Evolutionary conservation across 2,329 filamentous ascomycete genomes (phyloP), one percentile per base, ranked within the genome.

Genomic region (Curvularia hawaiiensis): DNA sequence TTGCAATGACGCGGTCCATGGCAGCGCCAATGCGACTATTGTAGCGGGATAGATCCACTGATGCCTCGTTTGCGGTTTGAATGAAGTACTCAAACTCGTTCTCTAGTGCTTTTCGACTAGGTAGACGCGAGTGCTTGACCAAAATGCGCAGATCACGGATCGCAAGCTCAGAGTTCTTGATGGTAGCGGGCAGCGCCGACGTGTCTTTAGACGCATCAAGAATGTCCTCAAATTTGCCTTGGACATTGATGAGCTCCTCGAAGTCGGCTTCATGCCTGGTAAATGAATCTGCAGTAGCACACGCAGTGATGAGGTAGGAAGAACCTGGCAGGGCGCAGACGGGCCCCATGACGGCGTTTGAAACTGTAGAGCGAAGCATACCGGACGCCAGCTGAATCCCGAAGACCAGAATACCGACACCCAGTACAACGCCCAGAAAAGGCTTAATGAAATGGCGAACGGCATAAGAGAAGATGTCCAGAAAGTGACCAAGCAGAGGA

Each of bases 61-160:
- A 85, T 1, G 88, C 87, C 46, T 83, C 81, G 3, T 85, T 80
- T 2, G 89, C 87, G 0, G 85, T 86, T 10, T 89, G 85, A 63
- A 95, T 85, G 75, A 93, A 96, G 49, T 85, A 85, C 60, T 90
- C 85, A 55, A 96, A 90, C 71, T 94, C 90, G 22, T 88, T 82
- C 4, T 90, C 85, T 12, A 96, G 83, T 74, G 92, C 88, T 35
- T 89, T 84, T 30, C 85, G 85, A 12, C 85, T 85, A 26, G 86
- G 85, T 0, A 95, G 79, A 22, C 85, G 82, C 64, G 88, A 91
- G 75, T 88, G 87, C 39, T 85, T 83, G 33, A 96, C 89, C 44
- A 92, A 82, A 26, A 86, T 88, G 31, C 89, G 85, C 24, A 95
- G 78, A 66, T 93, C 90, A 40, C 90, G 85, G 35, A 95, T 87